Percentiles rank a stretch among this genome's conserved stretches.
Evolutionary conservation across 2,329 filamentous ascomycete species (phyloP).

Genomic region (Pseudogymnoascus sp.): DNA sequence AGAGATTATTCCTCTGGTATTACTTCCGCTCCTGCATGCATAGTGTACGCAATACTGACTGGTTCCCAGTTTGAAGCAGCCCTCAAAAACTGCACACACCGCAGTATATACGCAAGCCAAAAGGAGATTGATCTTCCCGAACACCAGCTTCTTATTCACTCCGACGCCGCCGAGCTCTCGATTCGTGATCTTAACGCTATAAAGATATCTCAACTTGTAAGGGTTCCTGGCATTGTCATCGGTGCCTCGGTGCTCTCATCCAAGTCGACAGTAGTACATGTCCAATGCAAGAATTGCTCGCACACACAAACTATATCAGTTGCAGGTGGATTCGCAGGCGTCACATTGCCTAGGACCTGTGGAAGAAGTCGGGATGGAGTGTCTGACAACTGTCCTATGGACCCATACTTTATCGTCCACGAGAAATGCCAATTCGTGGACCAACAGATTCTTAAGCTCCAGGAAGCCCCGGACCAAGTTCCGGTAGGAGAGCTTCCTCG

Average conservation of each 20-base stretch:
- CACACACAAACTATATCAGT: conserved; percentile 63
- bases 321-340: conserved; percentile 75
- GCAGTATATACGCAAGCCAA: conserved; percentile 79
- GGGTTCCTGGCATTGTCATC: conserved; percentile 95
- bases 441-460: conserved; percentile 94
- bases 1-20: conserved; percentile 82
- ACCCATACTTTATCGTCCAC: conserved; percentile 92
- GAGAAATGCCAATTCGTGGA: conserved; percentile 93
- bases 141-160: conserved; percentile 92
- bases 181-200: conserved; percentile 91
- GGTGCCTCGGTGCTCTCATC: conserved; percentile 94
- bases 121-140: conserved; percentile 63
- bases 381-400: conserved; percentile 68
- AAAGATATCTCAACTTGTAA: conserved; percentile 87
- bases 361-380: conserved; percentile 26
- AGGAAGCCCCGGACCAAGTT: conserved; percentile 95
- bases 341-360: conserved; percentile 76
- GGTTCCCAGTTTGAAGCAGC: conserved; percentile 67
- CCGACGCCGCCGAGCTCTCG: conserved; percentile 78
- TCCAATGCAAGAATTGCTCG: conserved; percentile 82
- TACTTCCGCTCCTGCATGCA: conserved; percentile 23
- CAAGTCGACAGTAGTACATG: conserved; percentile 77
- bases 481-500: conserved; percentile 91
- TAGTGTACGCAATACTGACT: background rate
- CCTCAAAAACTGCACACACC: conserved; percentile 81